Evolutionary conservation across 2,329 filamentous ascomycete species (phyloP).

Genomic region (Chaetomium strumarium): DNA sequence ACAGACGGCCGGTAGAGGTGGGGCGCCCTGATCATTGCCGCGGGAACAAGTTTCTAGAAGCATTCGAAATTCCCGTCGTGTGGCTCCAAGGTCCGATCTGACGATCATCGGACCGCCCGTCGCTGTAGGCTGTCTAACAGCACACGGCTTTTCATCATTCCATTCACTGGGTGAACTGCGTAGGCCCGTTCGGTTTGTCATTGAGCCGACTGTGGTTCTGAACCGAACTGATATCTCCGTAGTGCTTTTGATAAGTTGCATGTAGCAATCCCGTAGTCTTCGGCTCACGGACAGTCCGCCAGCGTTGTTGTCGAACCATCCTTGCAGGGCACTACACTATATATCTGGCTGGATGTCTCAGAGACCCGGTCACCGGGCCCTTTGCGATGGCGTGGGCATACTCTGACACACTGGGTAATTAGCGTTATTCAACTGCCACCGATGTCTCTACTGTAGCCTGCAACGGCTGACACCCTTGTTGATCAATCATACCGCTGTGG

Average conservation of each 20-base stretch:
- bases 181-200: neutral
- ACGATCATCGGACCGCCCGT: neutral
- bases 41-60: conserved; percentile 23
- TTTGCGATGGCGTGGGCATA: conserved; percentile 8
- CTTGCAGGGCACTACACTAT: neutral
- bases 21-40: conserved; percentile 2
- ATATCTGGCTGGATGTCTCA: neutral
- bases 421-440: too few species aligned
- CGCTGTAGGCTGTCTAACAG: too few species aligned
- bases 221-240: neutral
- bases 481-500: too few species aligned
- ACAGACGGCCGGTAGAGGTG: neutral
- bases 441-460: too few species aligned
- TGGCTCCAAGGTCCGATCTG: too few species aligned
- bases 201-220: neutral
- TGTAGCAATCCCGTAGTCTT: neutral
- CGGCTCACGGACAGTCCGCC: too few species aligned
- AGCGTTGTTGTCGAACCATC: neutral
- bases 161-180: neutral
- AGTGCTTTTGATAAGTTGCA: neutral
- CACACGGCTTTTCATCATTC: neutral
- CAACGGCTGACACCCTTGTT: too few species aligned
- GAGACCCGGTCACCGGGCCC: neutral
- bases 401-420: conserved; percentile 6
- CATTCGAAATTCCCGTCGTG: too few species aligned